Base-by-base conservation (phyloP, 2,329 filamentous ascomycete genomes). In the Diaporthe vaccinii region DNA sequence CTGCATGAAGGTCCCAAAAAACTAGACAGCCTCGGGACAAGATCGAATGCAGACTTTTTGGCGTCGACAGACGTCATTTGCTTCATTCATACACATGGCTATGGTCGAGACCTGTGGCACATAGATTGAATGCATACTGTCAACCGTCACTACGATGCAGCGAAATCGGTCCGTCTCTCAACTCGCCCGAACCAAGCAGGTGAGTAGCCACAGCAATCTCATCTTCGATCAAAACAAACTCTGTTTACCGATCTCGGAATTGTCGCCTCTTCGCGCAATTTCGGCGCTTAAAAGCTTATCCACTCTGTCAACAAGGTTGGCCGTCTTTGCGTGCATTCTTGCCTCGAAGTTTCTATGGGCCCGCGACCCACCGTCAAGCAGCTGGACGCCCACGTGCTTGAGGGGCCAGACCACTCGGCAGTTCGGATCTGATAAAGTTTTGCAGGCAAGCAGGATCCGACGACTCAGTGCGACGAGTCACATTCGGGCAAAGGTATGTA, bases 371-470 rank as follows among this genome's bases (percentile, higher is more conserved):
- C 61, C 28, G 14, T 67, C 28, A n/a, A n/a, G n/a, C n/a, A 34
- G 17, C n/a, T 49, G 44, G 62, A 51, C 28, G 17, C 44, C 62
- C 62, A 68, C 62, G 62, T 68, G 62, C 62, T 53, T n/a, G 25
- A 53, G 49, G 62, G 62, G 62, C 62, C 62, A 68, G 46, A 67
- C 10, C 28, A 22, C 20, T 25, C 62, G 28, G 62, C 46, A 39
- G 22, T 53, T 68, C 46, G 62, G 62, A 68, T 68, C 62, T 68
- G 62, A 68, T 53, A 68, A 68, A 14, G 44, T 51, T 14, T 14
- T 31, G 62, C 17, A 49, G 28, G 22, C 28, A 36, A 41, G 44
- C 62, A n/a, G 62, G 41, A 49, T 67, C 61, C 41, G 61, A 31
- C 41, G 61, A 31, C 61, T 65, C 44, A 17, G 25, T 25, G 25